Evolutionary conservation across 768 basidiomycete genomes (phyloP).

Genomic region (Tephrocybe rancida): DNA sequence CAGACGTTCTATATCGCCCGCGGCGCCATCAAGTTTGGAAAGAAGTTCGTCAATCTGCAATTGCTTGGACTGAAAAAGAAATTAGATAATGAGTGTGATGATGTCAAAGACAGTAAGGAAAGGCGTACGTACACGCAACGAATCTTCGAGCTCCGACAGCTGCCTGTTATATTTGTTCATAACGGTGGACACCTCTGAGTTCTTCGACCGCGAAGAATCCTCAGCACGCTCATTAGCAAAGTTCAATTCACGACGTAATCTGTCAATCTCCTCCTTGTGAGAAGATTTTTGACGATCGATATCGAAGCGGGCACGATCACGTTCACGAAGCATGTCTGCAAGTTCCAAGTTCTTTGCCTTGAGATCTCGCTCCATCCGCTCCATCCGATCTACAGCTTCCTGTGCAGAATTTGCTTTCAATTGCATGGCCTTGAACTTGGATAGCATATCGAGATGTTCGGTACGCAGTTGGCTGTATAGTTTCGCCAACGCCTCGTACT

Average conservation of each 20-base stretch:
- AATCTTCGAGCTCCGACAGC: slow-evolving; percentile 94
- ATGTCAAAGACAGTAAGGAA: background rate
- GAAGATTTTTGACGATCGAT: slow-evolving; percentile 90
- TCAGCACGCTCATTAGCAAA: slow-evolving; percentile 99
- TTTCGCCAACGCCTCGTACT: slow-evolving; percentile 98
- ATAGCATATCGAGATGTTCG: slow-evolving; percentile 96
- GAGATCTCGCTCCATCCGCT: slow-evolving; percentile 96
- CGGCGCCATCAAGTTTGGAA: slow-evolving; percentile 72
- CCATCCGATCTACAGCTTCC: slow-evolving; percentile 97
- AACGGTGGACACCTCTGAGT: slow-evolving; percentile 86
- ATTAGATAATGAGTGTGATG: slow-evolving; percentile 4
- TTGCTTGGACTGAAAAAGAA: slow-evolving; percentile 76
- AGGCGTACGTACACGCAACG: slow-evolving; percentile 76
- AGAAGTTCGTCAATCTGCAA: slow-evolving; percentile 94
- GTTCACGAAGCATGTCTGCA: slow-evolving; percentile 98
- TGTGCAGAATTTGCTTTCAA: slow-evolving; percentile 98
- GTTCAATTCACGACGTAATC: slow-evolving; percentile 86
- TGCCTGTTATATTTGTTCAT: slow-evolving; percentile 96
- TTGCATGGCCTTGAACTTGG: slow-evolving; percentile 96
- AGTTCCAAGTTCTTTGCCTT: slow-evolving; percentile 99
- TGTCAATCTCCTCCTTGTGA: slow-evolving; percentile 94
- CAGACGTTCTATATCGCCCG: slow-evolving; percentile 75
- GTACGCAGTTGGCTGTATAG: slow-evolving; percentile 97
- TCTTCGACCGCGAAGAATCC: slow-evolving; percentile 89
- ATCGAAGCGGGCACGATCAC: slow-evolving; percentile 95